Evolutionary conservation across 2,329 filamentous ascomycete species (phyloP).

Genomic region (Madurella mycetomatis): DNA sequence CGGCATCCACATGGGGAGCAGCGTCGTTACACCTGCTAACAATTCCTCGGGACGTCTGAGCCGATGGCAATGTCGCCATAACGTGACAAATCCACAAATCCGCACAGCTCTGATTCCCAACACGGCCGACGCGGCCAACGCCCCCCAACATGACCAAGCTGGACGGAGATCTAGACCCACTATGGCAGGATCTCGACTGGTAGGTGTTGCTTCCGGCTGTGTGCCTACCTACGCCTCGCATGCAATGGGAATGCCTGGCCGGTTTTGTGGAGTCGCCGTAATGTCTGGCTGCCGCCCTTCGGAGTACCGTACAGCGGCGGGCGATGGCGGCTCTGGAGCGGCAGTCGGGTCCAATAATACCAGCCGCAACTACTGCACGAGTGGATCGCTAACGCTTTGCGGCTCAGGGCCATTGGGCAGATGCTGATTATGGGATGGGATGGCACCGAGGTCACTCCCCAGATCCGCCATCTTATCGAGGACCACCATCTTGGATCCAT

Average conservation of each 20-base stretch:
- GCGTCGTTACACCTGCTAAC: neutral
- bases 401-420: constrained; percentile 64
- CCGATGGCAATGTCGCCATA: constrained; percentile 18
- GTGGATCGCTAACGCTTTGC: constrained; percentile 3
- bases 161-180: constrained; percentile 52
- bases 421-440: constrained; percentile 83
- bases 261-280: neutral
- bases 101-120: constrained; percentile 4
- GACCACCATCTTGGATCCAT: constrained; percentile 86
- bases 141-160: constrained; percentile 33
- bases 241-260: neutral
- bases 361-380: neutral
- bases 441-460: constrained; percentile 76
- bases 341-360: neutral
- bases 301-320: neutral
- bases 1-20: neutral
- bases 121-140: neutral
- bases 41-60: neutral
- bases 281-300: neutral
- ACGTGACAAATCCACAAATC: constrained; percentile 13
- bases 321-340: neutral
- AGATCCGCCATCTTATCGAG: constrained; percentile 75
- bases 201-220: constrained; percentile 40
- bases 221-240: neutral
- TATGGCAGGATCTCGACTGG: constrained; percentile 75